A percentile compares a stretch with the other conserved stretches of the same genome.
Conservation (phyloP, 257 asterid genomes). For the Craterostigma plantagineum region DNA sequence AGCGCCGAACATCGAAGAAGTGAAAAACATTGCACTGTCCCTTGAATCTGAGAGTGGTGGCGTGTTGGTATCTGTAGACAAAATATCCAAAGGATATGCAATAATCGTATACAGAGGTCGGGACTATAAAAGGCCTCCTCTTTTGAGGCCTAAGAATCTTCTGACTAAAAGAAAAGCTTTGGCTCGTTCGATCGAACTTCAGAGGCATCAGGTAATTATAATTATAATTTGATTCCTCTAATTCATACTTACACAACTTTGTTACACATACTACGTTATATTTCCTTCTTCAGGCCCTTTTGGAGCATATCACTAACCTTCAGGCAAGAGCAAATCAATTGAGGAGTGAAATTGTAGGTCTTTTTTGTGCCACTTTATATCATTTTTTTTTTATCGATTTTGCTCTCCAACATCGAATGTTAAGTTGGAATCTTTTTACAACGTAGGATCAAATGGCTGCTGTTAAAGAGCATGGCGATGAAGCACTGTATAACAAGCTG, state of each 20-base stretch:
- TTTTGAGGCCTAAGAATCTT: slow-evolving; percentile 76
- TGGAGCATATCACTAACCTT: slow-evolving; percentile 41
- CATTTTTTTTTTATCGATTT: neutral
- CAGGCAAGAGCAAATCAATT: slow-evolving; percentile 41
- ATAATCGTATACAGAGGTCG: slow-evolving; percentile 78
- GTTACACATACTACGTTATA: neutral
- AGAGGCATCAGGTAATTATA: slow-evolving; percentile 58
- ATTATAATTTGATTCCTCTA: neutral
- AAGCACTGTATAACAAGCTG: slow-evolving; percentile 45
- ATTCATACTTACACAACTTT: neutral
- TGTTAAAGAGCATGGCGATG: slow-evolving; percentile 39
- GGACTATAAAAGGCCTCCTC: slow-evolving; percentile 55
- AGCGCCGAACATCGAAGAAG: slow-evolving; percentile 58
- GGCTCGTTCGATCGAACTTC: slow-evolving; percentile 96
- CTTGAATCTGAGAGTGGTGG: slow-evolving; percentile 99
- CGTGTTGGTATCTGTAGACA: slow-evolving; percentile 74
- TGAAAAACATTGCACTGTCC: slow-evolving; percentile 56
- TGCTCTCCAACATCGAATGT: neutral
- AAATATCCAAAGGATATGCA: slow-evolving; percentile 87
- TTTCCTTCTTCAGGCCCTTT: slow-evolving; percentile 39
- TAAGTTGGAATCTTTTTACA: slow-evolving; percentile 1
- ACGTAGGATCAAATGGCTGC: slow-evolving; percentile 62
- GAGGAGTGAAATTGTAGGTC: slow-evolving; percentile 53
- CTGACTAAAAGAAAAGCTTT: slow-evolving; percentile 85
- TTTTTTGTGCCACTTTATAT: slow-evolving; percentile 4